Base-by-base conservation (phyloP, 345 rosid species). In the Syzygium jambos region DNA sequence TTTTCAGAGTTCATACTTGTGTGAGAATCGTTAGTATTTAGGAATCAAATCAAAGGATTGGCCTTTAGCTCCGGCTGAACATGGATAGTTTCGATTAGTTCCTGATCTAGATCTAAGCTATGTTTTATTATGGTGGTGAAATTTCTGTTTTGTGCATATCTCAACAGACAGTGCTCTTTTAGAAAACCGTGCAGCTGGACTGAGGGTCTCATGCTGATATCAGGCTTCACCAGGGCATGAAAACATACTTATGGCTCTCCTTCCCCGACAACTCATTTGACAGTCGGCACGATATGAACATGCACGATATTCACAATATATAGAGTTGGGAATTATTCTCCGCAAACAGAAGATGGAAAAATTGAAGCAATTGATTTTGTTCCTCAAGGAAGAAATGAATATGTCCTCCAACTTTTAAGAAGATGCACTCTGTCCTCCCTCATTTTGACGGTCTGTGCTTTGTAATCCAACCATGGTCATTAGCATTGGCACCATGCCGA, bases 11-110 rank as follows among this genome's bases (percentile, higher is more conserved):
- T 55, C 59, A 55, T 22, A 1, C 12, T 55, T 22, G 59, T 22
- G 0, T 3, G 27, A 22, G 27, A 0, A 0, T 55, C 23, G 4
- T 55, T 56, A 22, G 61, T 25, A 56, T 22, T 56, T 9, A 56
- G 61, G n/a, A 56, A 56, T 56, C 61, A 9, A 38, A 38, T 38
- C 41, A 38, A 38, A 38, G 41, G 41, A 38, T 38, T 38, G 41
- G 41, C 41, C 41, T 38, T 38, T 38, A 4, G 41, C 41, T 38
- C 41, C 41, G 41, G 41, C 23, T 22, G 9, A 56, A 56, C 12
- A 22, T 0, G 59, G 61, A 56, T 56, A 9, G 27, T 55, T 55
- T 55, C 59, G 19, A 55, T 7, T 55, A 55, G 59, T 3, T 56
- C 22, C n/a, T 22, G 27, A 27, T 56, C 61, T 56, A 56, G 61